Base-by-base conservation (phyloP, 805 yeast genomes). In the Kazachstania taianensis region DNA sequence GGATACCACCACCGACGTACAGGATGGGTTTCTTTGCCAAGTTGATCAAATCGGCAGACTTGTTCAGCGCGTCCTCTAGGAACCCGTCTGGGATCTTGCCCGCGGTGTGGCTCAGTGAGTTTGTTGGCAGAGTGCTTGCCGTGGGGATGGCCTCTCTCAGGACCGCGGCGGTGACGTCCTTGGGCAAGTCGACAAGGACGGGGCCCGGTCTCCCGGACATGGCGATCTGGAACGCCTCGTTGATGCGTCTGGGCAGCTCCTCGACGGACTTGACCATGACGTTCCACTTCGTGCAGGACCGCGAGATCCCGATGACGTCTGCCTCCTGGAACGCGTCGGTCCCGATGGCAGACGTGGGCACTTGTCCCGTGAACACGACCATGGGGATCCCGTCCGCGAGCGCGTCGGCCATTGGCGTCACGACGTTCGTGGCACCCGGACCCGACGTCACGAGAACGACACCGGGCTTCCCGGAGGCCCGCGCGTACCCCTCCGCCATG, bases 281-380 rank as follows among this genome's bases (percentile, higher is more conserved):
- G 57, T 94, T 92, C 98, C 98, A 92, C 63, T 92, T 92, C 41
- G 98, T 86, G 70, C 98, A 92, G 7, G 95, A 78, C 59, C 98
- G 75, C 5, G 97, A 84, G 54, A 92, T 92, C 51, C 98, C 98
- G 30, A 92, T 76, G 36, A 92, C 94, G 57, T 92, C 98, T 35
- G 98, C 98, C 67, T 92, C 98, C 69, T 92, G 98, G 79, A 92
- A 92, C 17, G 97, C 94, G 61, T 92, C 98, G 10, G 97, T 89
- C 55, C 98, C 98, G 50, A 92, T 92, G 30, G 96, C 89, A 38
- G 80, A 65, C 25, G 98, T 92, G 40, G 95, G 84, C 25, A 92
- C 98, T 72, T 92, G 98, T 40, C 98, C 98, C 3, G 96, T 75
- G 65, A 92, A 92, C 15, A 89, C 97, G 46, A 92, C 87, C 68